phyloP scores from a whole-genome alignment of 805 yeast species.

The Nadsonia fulvescens region DNA sequence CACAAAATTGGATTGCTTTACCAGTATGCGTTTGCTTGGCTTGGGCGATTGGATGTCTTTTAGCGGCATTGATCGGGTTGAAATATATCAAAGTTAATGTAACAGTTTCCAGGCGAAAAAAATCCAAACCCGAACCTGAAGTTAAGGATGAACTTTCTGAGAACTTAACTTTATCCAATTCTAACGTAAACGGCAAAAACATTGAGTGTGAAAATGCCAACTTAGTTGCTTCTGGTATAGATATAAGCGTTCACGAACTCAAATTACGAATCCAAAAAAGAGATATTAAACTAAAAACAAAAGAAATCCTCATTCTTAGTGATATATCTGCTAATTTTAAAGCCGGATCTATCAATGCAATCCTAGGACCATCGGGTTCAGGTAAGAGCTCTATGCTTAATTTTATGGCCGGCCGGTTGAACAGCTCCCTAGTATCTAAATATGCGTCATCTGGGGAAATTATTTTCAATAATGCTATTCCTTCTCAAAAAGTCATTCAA shows the following conservation, averaged over 20 bases:
- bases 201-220: no score
- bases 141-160: no score
- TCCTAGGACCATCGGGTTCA: constrained; percentile 70
- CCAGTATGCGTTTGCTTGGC: constrained; percentile 45
- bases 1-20: constrained; percentile 41
- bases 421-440: constrained; percentile 19
- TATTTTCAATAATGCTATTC: constrained; percentile 23
- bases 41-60: constrained; percentile 38
- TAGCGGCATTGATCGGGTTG: constrained; percentile 30
- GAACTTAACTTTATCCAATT: no score
- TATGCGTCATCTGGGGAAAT: constrained; percentile 25
- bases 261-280: no score
- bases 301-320: constrained; percentile 23
- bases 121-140: no score
- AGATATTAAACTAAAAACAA: constrained; percentile 3
- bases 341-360: constrained; percentile 44
- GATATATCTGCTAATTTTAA: constrained; percentile 33
- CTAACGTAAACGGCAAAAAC: no score
- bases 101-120: constrained; percentile 25
- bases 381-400: constrained; percentile 59
- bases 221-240: no score
- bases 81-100: constrained; percentile 33
- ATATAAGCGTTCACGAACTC: no score
- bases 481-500: constrained; percentile 21
- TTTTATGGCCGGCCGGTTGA: constrained; percentile 40